Evolutionary conservation across 805 yeast species (phyloP).

Genomic region (Trichomonascus vanleenenianus): DNA sequence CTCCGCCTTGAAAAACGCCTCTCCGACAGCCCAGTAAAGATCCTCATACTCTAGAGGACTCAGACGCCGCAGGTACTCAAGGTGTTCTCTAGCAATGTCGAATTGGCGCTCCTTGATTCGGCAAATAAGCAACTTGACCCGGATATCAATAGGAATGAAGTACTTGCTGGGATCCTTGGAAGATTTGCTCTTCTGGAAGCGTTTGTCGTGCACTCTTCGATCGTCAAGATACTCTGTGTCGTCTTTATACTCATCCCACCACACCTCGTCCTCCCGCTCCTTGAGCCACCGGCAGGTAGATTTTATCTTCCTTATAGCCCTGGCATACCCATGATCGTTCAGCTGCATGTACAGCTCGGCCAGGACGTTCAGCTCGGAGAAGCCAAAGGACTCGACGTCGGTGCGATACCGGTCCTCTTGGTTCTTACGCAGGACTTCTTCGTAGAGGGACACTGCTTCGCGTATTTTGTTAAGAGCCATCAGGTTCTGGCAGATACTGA

Average conservation of each 20-base stretch:
- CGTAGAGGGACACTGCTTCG: conserved; percentile 70
- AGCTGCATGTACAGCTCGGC: conserved; percentile 71
- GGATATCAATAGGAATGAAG: conserved; percentile 74
- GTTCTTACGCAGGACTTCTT: conserved; percentile 55
- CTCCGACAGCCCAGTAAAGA: conserved; percentile 69
- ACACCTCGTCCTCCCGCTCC: conserved; percentile 50
- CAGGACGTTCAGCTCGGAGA: conserved; percentile 83
- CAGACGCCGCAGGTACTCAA: conserved; percentile 47
- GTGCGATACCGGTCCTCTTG: conserved; percentile 30
- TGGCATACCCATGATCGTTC: too few species aligned
- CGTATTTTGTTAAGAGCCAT: conserved; percentile 46
- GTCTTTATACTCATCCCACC: conserved; percentile 57
- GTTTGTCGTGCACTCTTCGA: conserved; percentile 35
- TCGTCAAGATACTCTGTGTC: conserved; percentile 79
- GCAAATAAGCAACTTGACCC: conserved; percentile 70
- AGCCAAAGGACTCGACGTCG: conserved; percentile 47
- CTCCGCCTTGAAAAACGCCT: conserved; percentile 60
- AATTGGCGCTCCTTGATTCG: conserved; percentile 47
- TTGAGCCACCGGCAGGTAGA: conserved; percentile 79
- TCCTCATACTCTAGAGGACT: conserved; percentile 60
- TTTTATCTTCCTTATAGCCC: conserved; percentile 60
- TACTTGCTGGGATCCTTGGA: conserved; percentile 20
- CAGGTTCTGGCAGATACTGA: conserved; percentile 25
- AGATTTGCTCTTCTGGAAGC: conserved; percentile 5
- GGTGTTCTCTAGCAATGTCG: conserved; percentile 68